Percentiles rank a stretch among this genome's conserved stretches.
phyloP scores from a whole-genome alignment of 108 stramenopile species.

The Mayamaea pseudoterrestris region DNA sequence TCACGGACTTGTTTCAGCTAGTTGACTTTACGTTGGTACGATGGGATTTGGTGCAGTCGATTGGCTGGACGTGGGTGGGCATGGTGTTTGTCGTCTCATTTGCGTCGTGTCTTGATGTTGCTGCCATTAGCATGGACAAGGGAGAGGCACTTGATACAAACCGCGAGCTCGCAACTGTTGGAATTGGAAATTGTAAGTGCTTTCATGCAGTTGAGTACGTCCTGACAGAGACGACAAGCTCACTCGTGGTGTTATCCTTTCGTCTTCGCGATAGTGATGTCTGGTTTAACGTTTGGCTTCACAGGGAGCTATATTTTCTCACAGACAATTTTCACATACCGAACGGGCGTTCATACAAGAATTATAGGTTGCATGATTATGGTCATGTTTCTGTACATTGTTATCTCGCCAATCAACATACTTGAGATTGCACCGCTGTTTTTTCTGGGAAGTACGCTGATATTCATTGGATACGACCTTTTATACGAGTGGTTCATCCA shows the following conservation, averaged over 20 bases:
- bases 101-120: conserved; percentile 90
- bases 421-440: conserved; percentile 73
- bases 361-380: conserved; percentile 73
- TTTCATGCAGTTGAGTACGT: background rate
- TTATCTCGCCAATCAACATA: conserved; percentile 61
- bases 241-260: background rate
- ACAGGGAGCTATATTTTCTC: conserved; percentile 95
- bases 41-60: conserved; percentile 56
- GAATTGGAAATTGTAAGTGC: conserved; percentile 76
- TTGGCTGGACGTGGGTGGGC: conserved; percentile 79
- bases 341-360: conserved; percentile 66
- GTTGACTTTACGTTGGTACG: conserved; percentile 55
- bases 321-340: conserved; percentile 96
- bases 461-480: conserved; percentile 87
- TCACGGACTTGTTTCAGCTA: conserved; percentile 47
- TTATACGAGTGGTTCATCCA: conserved; percentile 89
- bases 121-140: conserved; percentile 83
- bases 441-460: conserved; percentile 88
- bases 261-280: conserved; percentile 34
- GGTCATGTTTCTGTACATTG: conserved; percentile 49
- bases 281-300: conserved; percentile 74
- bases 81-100: conserved; percentile 99
- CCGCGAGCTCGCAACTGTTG: conserved; percentile 80
- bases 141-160: conserved; percentile 88
- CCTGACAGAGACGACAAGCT: no score